A percentile compares a stretch with the other conserved stretches of the same genome.
Evolutionary conservation across 176 grass and related monocot genomes (phyloP).

Genomic region (Cymbopogon citratus): DNA sequence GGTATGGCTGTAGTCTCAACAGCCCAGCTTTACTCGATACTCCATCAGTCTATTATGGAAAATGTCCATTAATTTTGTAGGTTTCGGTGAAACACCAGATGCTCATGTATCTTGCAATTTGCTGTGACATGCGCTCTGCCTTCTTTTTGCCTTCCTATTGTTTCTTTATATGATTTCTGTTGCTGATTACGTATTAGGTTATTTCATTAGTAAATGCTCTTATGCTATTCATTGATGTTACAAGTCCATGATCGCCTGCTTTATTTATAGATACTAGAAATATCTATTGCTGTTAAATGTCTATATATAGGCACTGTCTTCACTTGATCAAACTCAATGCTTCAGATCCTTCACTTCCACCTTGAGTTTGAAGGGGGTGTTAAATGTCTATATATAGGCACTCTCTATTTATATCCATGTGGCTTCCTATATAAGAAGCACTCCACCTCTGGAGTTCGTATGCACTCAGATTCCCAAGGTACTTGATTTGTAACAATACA

Average conservation of each 20-base stretch:
- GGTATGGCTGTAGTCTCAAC: background rate
- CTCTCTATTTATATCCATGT: too few species aligned
- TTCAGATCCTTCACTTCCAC: too few species aligned
- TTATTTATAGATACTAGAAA: too few species aligned
- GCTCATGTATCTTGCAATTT: background rate
- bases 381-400: too few species aligned
- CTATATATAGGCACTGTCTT: too few species aligned
- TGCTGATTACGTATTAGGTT: background rate
- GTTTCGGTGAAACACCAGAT: background rate
- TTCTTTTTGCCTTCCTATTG: background rate
- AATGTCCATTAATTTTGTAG: background rate
- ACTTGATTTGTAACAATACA: too few species aligned
- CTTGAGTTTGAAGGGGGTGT: too few species aligned
- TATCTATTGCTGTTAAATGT: too few species aligned
- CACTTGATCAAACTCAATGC: too few species aligned
- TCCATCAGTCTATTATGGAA: background rate
- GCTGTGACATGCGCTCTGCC: background rate
- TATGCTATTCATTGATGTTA: background rate
- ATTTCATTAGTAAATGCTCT: background rate
- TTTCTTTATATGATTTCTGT: background rate
- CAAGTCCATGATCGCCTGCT: background rate
- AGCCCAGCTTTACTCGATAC: background rate
- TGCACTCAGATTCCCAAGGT: too few species aligned
- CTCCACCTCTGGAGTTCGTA: too few species aligned
- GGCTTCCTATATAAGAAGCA: too few species aligned